Evolutionary conservation across 2,329 filamentous ascomycete genomes (phyloP).

Genomic region (Pseudogymnoascus verrucosus): DNA sequence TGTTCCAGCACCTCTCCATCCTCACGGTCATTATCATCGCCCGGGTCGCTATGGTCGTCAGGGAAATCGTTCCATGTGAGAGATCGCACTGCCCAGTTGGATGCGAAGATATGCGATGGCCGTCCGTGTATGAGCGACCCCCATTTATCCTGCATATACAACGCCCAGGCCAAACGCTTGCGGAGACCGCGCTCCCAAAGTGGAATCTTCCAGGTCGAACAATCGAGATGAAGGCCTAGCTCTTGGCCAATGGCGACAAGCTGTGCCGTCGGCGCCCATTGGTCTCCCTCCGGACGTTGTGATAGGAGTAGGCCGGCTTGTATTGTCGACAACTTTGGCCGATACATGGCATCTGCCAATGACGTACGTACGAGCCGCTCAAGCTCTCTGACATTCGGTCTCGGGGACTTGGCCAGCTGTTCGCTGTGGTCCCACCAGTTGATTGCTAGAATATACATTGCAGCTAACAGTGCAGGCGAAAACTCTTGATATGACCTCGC

Average conservation of each 20-base stretch:
- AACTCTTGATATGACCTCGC: conserved; percentile 64
- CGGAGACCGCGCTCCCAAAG: conserved; percentile 78
- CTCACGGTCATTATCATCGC: conserved; percentile 44
- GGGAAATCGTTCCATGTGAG: conserved; percentile 64
- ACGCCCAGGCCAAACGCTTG: conserved; percentile 79
- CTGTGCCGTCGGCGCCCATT: conserved; percentile 80
- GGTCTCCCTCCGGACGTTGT: conserved; percentile 67
- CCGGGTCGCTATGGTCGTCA: conserved; percentile 60
- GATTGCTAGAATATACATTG: conserved; percentile 76
- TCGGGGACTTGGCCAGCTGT: conserved; percentile 53
- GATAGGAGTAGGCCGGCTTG: conserved; percentile 70
- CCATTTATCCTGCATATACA: conserved; percentile 96
- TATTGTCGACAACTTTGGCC: conserved; percentile 73
- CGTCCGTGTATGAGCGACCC: conserved; percentile 76
- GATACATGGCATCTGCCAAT: conserved; percentile 67
- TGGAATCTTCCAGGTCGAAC: conserved; percentile 78
- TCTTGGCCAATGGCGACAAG: conserved; percentile 82
- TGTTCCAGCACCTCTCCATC: conserved; percentile 45
- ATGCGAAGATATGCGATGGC: conserved; percentile 63
- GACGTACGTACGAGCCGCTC: conserved; percentile 67
- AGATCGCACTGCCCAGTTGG: conserved; percentile 68
- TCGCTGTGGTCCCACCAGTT: conserved; percentile 80
- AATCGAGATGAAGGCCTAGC: conserved; percentile 82
- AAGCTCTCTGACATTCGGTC: conserved; percentile 64
- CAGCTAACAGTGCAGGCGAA: conserved; percentile 67